These are phyloP conservation scores for Apiotrichum brassicae DNA, from an alignment of 1,284 basidiomycete genomes.

Conservation along the genomic window DNA sequence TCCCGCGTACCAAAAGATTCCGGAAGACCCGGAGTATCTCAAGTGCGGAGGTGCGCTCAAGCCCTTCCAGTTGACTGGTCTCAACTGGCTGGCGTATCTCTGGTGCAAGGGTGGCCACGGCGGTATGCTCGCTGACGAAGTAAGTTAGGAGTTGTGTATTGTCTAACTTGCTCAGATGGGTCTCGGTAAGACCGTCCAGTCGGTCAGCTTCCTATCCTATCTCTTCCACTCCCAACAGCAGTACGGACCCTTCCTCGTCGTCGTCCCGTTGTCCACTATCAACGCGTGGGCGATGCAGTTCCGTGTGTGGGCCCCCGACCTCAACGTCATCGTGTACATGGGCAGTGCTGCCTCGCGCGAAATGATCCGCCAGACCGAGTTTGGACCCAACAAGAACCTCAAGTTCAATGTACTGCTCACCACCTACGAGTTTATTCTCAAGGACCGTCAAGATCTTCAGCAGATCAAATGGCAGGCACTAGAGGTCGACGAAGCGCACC, in stretches of 20 bases:
- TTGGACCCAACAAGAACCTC: conserved; percentile 69
- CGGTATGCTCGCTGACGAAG: conserved; percentile 83
- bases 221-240: conserved; percentile 90
- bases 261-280: conserved; percentile 95
- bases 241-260: conserved; percentile 95
- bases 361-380: conserved; percentile 88
- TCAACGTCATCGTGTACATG: conserved; percentile 96
- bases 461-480: conserved; percentile 97
- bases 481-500: conserved; percentile 97
- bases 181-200: conserved; percentile 96
- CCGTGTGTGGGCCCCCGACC: conserved; percentile 87
- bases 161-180: conserved; percentile 63
- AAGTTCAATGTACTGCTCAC: conserved; percentile 97
- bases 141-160: conserved; percentile 34
- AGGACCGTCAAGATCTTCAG: conserved; percentile 80
- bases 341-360: conserved; percentile 83
- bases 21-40: conserved; percentile 86
- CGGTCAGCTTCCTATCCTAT: conserved; percentile 90
- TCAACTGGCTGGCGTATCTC: conserved; percentile 96
- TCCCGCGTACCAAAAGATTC: conserved; percentile 78
- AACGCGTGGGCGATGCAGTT: conserved; percentile 98
- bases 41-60: conserved; percentile 79
- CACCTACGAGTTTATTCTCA: conserved; percentile 92
- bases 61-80: conserved; percentile 95
- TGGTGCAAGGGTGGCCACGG: conserved; percentile 95